Conservation (phyloP, 2,329 filamentous ascomycete species). For the Sporothrix variecibatus region DNA sequence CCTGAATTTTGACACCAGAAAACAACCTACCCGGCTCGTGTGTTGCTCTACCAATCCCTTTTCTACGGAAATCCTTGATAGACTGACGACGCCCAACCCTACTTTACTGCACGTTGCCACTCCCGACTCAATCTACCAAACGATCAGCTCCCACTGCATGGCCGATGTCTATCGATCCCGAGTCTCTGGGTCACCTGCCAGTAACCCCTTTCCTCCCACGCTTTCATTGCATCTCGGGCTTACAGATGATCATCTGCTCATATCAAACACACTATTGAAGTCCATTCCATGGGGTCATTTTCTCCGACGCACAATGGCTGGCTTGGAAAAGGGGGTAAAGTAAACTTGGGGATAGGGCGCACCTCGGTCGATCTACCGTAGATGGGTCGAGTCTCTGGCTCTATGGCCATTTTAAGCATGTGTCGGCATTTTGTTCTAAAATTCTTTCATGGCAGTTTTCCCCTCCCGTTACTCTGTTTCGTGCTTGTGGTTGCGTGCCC, state of each 20-base stretch:
- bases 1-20: neutral
- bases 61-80: neutral
- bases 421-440: neutral
- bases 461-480: neutral
- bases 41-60: neutral
- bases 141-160: neutral
- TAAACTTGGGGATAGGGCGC: neutral
- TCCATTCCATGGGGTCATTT: neutral
- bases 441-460: neutral
- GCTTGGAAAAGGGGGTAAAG: neutral
- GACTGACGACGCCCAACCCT: neutral
- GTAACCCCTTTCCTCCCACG: neutral
- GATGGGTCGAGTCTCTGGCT: neutral
- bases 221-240: too few species aligned
- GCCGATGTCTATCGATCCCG: neutral
- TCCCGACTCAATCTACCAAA: neutral
- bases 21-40: too few species aligned
- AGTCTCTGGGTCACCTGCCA: constrained; percentile 3
- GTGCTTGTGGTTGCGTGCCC: neutral
- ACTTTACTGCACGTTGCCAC: constrained; percentile 14
- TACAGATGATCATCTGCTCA: neutral
- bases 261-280: neutral
- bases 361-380: neutral
- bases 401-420: neutral
- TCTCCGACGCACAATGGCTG: neutral